A percentile compares a stretch with the other conserved stretches of the same genome.
These are phyloP conservation scores for Silene uniflora DNA, from an alignment of 148 eudicot genomes.

Conservation along the genomic window DNA sequence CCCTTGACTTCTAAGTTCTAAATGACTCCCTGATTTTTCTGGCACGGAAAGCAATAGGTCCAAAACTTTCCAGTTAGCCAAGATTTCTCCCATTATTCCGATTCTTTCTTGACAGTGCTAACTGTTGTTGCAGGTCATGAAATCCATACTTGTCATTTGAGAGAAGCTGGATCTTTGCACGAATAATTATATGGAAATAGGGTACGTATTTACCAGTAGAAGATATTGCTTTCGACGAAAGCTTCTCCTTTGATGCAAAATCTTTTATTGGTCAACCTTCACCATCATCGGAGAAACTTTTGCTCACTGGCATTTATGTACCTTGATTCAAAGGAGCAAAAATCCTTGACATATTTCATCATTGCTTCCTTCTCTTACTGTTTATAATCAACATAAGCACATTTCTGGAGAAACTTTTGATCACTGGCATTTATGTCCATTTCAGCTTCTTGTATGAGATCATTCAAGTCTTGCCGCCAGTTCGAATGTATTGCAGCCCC, in stretches of 20 bases:
- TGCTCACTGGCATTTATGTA: no score
- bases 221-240: constrained; percentile 28
- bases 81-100: constrained; percentile 35
- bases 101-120: constrained; percentile 15
- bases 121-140: constrained; percentile 21
- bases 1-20: no score
- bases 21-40: not conserved
- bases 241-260: constrained; percentile 39
- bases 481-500: constrained; percentile 30
- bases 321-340: constrained; percentile 35
- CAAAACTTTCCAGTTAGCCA: constrained; percentile 36
- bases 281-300: no score
- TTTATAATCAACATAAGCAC: constrained; percentile 41
- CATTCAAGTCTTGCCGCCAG: constrained; percentile 22
- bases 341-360: constrained; percentile 58
- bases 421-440: constrained; percentile 16
- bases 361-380: constrained; percentile 33
- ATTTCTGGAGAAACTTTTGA: constrained; percentile 33
- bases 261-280: constrained; percentile 58
- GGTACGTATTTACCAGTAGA: constrained; percentile 19
- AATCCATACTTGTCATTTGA: constrained; percentile 5
- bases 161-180: constrained; percentile 22
- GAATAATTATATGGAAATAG: constrained; percentile 20
- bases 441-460: not conserved
- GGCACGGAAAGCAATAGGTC: constrained; percentile 3